phyloP scores from a whole-genome alignment of 2,329 filamentous ascomycete species.

The Phoma sp. region DNA sequence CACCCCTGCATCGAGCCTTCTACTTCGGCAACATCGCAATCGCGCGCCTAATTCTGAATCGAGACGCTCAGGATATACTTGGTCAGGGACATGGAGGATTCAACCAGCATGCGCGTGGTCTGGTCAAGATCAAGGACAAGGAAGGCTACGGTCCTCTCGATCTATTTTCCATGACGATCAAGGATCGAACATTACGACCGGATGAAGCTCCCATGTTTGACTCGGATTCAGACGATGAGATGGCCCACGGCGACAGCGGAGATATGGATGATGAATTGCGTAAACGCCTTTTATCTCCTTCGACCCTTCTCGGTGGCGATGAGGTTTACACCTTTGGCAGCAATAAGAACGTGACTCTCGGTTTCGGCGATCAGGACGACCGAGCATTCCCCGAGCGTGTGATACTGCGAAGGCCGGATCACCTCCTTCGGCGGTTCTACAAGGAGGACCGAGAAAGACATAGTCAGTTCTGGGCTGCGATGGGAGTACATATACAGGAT shows the following conservation, averaged over 20 bases:
- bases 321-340: slow-evolving; percentile 95
- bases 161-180: slow-evolving; percentile 87
- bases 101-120: slow-evolving; percentile 69
- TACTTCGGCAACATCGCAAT: slow-evolving; percentile 90
- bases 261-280: slow-evolving; percentile 48
- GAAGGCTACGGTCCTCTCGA: slow-evolving; percentile 96
- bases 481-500: slow-evolving; percentile 42
- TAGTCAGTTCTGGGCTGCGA: slow-evolving; percentile 47
- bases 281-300: slow-evolving; percentile 37
- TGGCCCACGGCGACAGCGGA: slow-evolving; percentile 51
- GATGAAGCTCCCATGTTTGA: slow-evolving; percentile 54
- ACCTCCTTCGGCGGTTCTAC: slow-evolving; percentile 77
- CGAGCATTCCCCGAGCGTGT: slow-evolving; percentile 91
- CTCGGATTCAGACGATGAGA: slow-evolving; percentile 60
- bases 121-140: slow-evolving; percentile 95
- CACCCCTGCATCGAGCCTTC: slow-evolving; percentile 86
- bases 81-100: slow-evolving; percentile 67
- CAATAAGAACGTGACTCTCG: slow-evolving; percentile 92
- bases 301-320: slow-evolving; percentile 67
- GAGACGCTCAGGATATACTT: slow-evolving; percentile 73
- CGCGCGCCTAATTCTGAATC: slow-evolving; percentile 80
- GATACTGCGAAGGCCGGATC: slow-evolving; percentile 75
- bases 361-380: slow-evolving; percentile 94
- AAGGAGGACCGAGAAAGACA: slow-evolving; percentile 67
- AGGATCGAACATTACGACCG: slow-evolving; percentile 69